Evolutionary conservation across 1,284 basidiomycete genomes (phyloP).

Genomic region (Exobasidium rhododendri): DNA sequence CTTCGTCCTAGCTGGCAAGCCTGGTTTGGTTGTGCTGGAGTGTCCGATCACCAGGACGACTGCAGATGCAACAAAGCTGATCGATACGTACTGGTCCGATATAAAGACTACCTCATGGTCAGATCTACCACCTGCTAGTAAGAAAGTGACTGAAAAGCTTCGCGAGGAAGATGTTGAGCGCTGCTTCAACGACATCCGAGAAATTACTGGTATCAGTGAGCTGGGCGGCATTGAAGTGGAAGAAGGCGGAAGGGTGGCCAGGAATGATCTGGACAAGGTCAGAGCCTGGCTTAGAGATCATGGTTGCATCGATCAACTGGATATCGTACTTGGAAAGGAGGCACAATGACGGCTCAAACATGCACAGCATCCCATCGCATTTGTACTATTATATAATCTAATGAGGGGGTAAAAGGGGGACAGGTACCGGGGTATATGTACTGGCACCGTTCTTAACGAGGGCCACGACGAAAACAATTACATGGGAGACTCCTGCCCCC

Average conservation of each 20-base stretch:
- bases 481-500: no score
- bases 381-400: constrained; percentile 4
- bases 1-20: constrained; percentile 43
- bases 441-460: no score
- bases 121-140: constrained; percentile 36
- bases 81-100: constrained; percentile 32
- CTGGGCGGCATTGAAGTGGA: constrained; percentile 18
- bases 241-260: constrained; percentile 19
- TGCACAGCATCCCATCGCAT: neutral
- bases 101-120: constrained; percentile 32
- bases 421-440: no score
- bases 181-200: constrained; percentile 22
- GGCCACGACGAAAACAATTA: no score
- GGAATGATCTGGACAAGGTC: constrained; percentile 28
- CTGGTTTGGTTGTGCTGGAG: constrained; percentile 39
- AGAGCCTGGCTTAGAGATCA: constrained; percentile 22
- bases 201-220: constrained; percentile 32
- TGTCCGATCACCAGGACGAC: constrained; percentile 11
- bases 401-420: no score
- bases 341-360: neutral
- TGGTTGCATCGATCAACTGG: constrained; percentile 71
- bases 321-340: constrained; percentile 83
- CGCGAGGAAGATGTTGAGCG: constrained; percentile 1
- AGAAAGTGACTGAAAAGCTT: constrained; percentile 38
- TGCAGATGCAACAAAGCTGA: constrained; percentile 7